A percentile compares a stretch with the other conserved stretches of the same genome.
phyloP scores from a whole-genome alignment of 495 filamentous ascomycete species.

The Podospora australis region DNA sequence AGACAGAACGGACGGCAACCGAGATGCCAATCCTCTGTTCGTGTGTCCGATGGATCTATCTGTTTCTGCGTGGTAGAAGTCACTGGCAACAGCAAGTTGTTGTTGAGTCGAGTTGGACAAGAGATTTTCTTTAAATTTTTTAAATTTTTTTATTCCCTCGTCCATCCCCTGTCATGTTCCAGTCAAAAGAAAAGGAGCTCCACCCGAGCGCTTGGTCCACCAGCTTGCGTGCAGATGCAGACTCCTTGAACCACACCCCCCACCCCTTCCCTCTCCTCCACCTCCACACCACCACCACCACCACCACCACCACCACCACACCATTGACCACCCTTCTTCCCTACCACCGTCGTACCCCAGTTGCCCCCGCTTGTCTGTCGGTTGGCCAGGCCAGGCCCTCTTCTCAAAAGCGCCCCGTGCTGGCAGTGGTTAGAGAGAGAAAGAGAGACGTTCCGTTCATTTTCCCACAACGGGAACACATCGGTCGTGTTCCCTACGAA shows the following conservation, averaged over 20 bases:
- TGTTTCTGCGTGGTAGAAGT: too few species aligned
- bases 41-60: too few species aligned
- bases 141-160: conserved; percentile 19
- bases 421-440: conserved; percentile 12
- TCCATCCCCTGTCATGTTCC: conserved; percentile 3
- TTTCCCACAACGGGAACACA: conserved; percentile 25
- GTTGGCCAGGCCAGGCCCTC: conserved; percentile 24
- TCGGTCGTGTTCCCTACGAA: conserved; percentile 12
- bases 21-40: too few species aligned
- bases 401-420: conserved; percentile 22
- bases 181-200: conserved; percentile 11
- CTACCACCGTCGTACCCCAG: conserved; percentile 1
- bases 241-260: conserved; percentile 25
- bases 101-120: too few species aligned
- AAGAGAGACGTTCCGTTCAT: conserved; percentile 17
- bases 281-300: too few species aligned
- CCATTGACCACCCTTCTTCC: background rate
- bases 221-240: conserved; percentile 23
- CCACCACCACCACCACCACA: conserved; percentile 9
- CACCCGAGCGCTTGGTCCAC: conserved; percentile 33
- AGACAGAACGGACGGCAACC: too few species aligned
- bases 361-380: conserved; percentile 10
- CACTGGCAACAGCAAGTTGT: too few species aligned
- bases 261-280: conserved; percentile 9
- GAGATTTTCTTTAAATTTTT: background rate